These are phyloP conservation scores for Boletus sp. DNA, from an alignment of 768 basidiomycete species.

Conservation along the genomic window DNA sequence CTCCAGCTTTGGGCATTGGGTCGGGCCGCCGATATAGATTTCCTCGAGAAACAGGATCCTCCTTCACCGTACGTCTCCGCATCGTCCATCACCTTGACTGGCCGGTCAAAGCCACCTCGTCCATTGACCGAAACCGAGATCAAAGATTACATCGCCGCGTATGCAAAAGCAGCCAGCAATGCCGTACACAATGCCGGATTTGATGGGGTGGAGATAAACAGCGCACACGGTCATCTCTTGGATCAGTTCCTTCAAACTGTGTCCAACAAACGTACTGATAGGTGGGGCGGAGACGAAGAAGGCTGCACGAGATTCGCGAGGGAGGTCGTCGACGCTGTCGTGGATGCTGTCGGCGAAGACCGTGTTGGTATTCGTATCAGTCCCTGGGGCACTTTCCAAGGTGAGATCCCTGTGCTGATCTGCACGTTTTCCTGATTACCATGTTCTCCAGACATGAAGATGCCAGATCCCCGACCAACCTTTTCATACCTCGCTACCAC, in stretches of 20 bases:
- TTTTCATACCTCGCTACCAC: conserved; percentile 49
- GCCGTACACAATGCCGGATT: conserved; percentile 41
- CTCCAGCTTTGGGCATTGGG: conserved; percentile 61
- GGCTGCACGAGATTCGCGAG: conserved; percentile 56
- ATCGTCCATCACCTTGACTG: conserved; percentile 28
- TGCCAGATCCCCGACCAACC: conserved; percentile 53
- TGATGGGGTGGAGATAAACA: conserved; percentile 47
- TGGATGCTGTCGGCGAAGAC: conserved; percentile 50
- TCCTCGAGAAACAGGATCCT: conserved; percentile 34
- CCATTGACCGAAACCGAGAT: conserved; percentile 32
- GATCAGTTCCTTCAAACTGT: conserved; percentile 64
- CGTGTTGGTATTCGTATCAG: conserved; percentile 56
- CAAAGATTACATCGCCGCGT: conserved; percentile 28
- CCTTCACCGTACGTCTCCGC: conserved; percentile 34
- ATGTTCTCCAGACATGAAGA: conserved; percentile 43
- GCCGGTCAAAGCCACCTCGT: conserved; percentile 16
- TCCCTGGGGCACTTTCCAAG: conserved; percentile 49
- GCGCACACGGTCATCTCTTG: conserved; percentile 44
- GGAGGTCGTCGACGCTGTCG: conserved; percentile 53
- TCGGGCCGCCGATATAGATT: conserved; percentile 37
- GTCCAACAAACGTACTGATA: conserved; percentile 59
- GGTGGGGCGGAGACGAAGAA: conserved; percentile 67
- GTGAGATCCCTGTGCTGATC: conserved; percentile 17
- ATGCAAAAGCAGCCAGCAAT: conserved; percentile 33
- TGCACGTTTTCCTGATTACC: not conserved